Evolutionary conservation across 2,329 filamentous ascomycete genomes (phyloP).

Genomic region (Onygenales sp.): DNA sequence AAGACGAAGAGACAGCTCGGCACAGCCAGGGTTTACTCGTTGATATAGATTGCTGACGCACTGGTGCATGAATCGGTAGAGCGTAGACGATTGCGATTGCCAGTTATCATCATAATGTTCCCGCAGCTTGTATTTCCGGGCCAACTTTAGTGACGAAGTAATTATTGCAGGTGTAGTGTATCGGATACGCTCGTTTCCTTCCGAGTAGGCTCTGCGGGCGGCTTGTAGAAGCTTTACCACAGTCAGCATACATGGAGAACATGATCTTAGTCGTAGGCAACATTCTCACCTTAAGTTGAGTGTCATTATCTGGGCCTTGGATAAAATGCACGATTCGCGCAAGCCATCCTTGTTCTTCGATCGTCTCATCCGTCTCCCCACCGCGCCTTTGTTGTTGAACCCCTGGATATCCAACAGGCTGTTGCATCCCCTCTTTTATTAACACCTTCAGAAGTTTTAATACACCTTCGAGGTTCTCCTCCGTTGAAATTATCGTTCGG

Average conservation of each 20-base stretch:
- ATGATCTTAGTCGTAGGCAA: background rate
- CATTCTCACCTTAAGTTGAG: conserved; percentile 64
- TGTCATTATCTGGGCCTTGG: conserved; percentile 75
- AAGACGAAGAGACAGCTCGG: conserved; percentile 78
- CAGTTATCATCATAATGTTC: conserved; percentile 79
- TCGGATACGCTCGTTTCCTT: conserved; percentile 90
- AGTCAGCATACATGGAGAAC: conserved; percentile 9
- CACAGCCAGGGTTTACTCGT: conserved; percentile 69
- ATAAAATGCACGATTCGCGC: conserved; percentile 86
- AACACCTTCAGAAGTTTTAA: conserved; percentile 81
- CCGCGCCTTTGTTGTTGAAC: conserved; percentile 63
- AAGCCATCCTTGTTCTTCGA: conserved; percentile 96
- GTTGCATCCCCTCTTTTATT: conserved; percentile 84
- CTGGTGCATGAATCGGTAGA: conserved; percentile 94
- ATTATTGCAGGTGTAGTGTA: conserved; percentile 91
- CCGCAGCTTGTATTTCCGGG: conserved; percentile 75
- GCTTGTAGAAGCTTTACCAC: conserved; percentile 63
- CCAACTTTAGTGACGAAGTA: conserved; percentile 81
- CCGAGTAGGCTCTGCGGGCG: conserved; percentile 73
- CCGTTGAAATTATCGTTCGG: conserved; percentile 66
- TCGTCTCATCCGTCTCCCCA: conserved; percentile 87
- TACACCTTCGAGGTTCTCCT: conserved; percentile 76
- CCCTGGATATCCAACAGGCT: conserved; percentile 74
- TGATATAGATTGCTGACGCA: conserved; percentile 79
- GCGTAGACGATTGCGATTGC: conserved; percentile 62